These are phyloP conservation scores for Yarrowia keelungensis DNA, from an alignment of 805 yeast genomes.

Conservation along the genomic window DNA sequence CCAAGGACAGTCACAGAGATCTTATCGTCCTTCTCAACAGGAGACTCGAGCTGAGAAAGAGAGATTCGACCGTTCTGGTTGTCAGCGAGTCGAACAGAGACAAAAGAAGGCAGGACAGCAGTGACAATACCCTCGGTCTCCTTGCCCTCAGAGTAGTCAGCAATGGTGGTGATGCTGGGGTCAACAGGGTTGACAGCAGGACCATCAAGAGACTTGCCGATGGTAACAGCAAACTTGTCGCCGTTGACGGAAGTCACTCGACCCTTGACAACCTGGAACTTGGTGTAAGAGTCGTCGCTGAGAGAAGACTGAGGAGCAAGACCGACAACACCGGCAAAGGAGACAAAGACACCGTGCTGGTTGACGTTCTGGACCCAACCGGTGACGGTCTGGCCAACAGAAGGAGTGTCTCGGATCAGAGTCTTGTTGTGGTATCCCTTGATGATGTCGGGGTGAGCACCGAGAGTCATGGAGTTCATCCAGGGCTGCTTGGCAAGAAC, in stretches of 20 bases:
- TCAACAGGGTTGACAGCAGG: slow-evolving; percentile 69
- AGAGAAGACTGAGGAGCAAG: slow-evolving; percentile 68
- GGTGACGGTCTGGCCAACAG: slow-evolving; percentile 58
- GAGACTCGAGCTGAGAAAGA: slow-evolving; percentile 64
- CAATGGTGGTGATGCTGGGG: slow-evolving; percentile 54
- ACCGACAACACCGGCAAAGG: slow-evolving; percentile 85
- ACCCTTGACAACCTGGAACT: slow-evolving; percentile 71
- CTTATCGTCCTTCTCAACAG: slow-evolving; percentile 68
- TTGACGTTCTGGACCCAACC: slow-evolving; percentile 85
- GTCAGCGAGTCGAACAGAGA: slow-evolving; percentile 78
- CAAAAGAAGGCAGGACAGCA: slow-evolving; percentile 71
- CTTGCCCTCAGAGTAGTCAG: slow-evolving; percentile 66
- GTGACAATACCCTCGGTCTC: slow-evolving; percentile 66
- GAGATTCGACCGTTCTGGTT: slow-evolving; percentile 82
- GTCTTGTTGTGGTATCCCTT: slow-evolving; percentile 61
- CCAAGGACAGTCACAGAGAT: slow-evolving; percentile 71
- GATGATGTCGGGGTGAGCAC: slow-evolving; percentile 71
- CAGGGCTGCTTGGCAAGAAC: slow-evolving; percentile 71
- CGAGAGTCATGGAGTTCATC: slow-evolving; percentile 64
- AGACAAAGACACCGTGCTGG: slow-evolving; percentile 80
- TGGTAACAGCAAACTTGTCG: slow-evolving; percentile 53
- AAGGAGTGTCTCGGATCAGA: slow-evolving; percentile 63
- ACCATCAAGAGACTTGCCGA: slow-evolving; percentile 62
- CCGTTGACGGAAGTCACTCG: slow-evolving; percentile 74
- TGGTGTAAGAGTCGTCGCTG: slow-evolving; percentile 62